Base-by-base conservation (phyloP, 2,329 filamentous ascomycete genomes). In the Aspergillus felis region DNA sequence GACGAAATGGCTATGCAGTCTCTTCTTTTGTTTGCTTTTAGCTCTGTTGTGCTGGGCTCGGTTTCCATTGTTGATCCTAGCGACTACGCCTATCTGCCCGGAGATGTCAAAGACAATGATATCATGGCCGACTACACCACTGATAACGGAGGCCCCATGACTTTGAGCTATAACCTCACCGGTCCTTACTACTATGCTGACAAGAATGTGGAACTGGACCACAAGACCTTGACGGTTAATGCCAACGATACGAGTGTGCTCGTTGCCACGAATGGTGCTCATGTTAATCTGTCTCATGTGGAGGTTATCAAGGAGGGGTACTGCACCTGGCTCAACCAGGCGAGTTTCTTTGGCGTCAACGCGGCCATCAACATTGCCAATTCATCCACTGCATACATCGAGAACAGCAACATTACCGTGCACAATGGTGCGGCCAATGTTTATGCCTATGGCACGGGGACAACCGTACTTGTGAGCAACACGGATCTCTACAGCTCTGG, bases 361-460 rank as follows among this genome's bases (percentile, higher is more conserved):
- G 69, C 70, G 4, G 70, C 66, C 4, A 60, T 71, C 50, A 25
- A 69, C 17, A 62, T 73, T 20, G 65, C 68, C 38, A 73, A 72
- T 51, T 62, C 55, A 7, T 69, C 69, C 1, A 66, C 60, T 9
- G 63, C 62, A 1, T 52, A 56, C 38, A 62, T 72, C 14, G 54
- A 66, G 28, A 46, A 73, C 38, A 35, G 67, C 29, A 74, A 73
- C 55, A 61, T 73, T 22, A 74, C 71, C 3, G 61, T 65, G 1
- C 71, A 74, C 58, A 72, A 73, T 50, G 71, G 71, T 6, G 71
- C 70, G 2, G 71, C 71, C 10, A 70, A 72, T 17, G 41, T 73
- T 41, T 74, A 71, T 57, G 24, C 66, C 3, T 72, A 70, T 35
- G 71, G 71, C 27, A 64, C 61, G 3, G 66, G 62, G 41, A 69